phyloP scores from a whole-genome alignment of 2,329 filamentous ascomycete genomes.

The Stenocarpella maydis region DNA sequence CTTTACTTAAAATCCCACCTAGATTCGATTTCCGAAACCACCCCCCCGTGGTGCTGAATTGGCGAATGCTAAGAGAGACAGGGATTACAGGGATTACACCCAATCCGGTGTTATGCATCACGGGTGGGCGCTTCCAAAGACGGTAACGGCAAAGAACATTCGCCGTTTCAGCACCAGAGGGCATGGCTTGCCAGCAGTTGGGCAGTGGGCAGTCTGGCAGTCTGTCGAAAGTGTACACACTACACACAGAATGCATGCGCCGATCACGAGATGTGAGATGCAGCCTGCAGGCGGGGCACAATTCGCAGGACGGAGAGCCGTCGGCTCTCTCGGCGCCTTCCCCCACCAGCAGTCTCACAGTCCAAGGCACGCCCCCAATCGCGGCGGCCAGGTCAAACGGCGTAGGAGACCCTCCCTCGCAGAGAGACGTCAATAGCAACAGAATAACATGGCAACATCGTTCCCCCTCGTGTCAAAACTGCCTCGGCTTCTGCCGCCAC shows the following conservation, averaged over 20 bases:
- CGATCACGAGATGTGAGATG: constrained; percentile 25
- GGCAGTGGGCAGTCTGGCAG: neutral
- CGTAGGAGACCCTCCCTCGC: neutral
- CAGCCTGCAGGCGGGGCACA: constrained; percentile 16
- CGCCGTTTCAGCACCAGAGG: too few species aligned
- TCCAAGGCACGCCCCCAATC: neutral
- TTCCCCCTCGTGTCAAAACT: neutral
- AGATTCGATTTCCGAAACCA: constrained; percentile 16
- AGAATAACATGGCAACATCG: neutral
- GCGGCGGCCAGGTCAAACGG: neutral
- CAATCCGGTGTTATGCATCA: too few species aligned
- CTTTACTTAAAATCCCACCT: neutral
- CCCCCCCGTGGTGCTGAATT: too few species aligned
- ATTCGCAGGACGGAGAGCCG: neutral
- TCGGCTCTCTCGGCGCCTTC: neutral
- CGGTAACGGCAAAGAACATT: too few species aligned
- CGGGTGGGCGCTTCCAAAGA: too few species aligned
- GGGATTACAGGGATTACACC: too few species aligned
- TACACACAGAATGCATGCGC: constrained; percentile 25
- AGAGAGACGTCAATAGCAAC: neutral
- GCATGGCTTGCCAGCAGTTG: too few species aligned
- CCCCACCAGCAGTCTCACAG: neutral
- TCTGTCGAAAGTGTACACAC: neutral
- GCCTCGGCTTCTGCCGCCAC: constrained; percentile 17
- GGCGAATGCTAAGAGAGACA: too few species aligned